Percentiles rank a stretch among this genome's conserved stretches.
Evolutionary conservation across 106 monocot species (phyloP).

Genomic region (Dioscorea dumetorum): DNA sequence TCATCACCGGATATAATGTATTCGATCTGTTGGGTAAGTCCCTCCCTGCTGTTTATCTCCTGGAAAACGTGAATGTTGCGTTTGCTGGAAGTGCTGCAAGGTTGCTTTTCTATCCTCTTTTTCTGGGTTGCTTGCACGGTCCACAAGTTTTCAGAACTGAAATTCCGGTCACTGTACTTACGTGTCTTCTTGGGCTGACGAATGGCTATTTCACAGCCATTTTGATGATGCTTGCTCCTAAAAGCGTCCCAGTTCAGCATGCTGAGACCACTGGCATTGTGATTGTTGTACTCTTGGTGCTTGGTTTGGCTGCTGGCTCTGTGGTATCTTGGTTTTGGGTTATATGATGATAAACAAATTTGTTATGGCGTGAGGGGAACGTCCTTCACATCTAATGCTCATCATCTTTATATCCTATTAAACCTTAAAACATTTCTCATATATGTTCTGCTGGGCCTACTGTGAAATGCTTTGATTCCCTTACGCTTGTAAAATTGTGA

Average conservation of each 20-base stretch:
- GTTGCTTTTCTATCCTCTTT: conserved; percentile 11
- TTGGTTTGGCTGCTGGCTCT: conserved; percentile 4
- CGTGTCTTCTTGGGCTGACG: conserved; percentile 9
- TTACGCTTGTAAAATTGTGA: too few species aligned
- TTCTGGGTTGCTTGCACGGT: conserved; percentile 10
- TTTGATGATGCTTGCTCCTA: conserved; percentile 9
- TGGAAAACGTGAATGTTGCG: conserved; percentile 8
- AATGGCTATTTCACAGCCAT: conserved; percentile 8
- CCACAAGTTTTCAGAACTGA: conserved; percentile 1
- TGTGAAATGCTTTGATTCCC: too few species aligned
- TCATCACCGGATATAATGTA: conserved; percentile 8
- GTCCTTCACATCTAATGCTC: too few species aligned
- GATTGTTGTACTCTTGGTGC: conserved; percentile 6
- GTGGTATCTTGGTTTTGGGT: conserved; percentile 13
- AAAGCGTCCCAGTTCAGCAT: conserved; percentile 6
- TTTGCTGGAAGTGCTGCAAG: conserved; percentile 7
- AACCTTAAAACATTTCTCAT: too few species aligned
- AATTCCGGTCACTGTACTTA: conserved; percentile 7
- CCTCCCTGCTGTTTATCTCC: conserved; percentile 7
- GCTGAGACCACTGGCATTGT: conserved; percentile 8
- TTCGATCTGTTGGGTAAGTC: conserved; percentile 11
- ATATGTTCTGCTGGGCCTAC: too few species aligned
- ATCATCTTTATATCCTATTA: too few species aligned
- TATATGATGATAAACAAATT: background rate
- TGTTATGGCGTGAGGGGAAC: too few species aligned